A percentile compares a stretch with the other conserved stretches of the same genome.
Conservation (phyloP, 768 basidiomycete genomes). For the Tricholoma flavovirens region DNA sequence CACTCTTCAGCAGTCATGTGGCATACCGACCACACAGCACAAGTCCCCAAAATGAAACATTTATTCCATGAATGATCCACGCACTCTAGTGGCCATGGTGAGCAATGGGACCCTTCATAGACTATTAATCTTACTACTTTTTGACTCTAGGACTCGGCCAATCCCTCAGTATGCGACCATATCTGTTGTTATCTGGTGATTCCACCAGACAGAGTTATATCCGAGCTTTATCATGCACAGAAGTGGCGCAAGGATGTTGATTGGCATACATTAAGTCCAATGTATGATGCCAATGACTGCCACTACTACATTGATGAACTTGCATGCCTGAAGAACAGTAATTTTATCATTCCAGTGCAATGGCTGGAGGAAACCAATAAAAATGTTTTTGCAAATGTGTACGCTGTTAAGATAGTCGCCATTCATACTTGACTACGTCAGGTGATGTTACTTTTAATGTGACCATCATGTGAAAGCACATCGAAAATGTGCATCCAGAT, state of each 20-base stretch:
- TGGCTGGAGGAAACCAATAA: conserved; percentile 19
- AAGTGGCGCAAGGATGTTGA: conserved; percentile 23
- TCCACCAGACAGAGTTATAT: conserved; percentile 17
- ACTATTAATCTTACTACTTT: not conserved
- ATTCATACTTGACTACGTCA: too few relatives aligned
- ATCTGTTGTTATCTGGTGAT: conserved; percentile 26
- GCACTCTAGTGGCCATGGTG: not conserved
- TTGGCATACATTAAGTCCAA: conserved; percentile 19
- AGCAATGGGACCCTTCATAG: too few relatives aligned
- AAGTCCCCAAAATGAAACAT: conserved; percentile 22
- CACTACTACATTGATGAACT: conserved; percentile 22
- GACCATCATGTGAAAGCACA: too few relatives aligned
- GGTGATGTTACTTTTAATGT: too few relatives aligned
- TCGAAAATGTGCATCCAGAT: too few relatives aligned
- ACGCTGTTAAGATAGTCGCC: too few relatives aligned
- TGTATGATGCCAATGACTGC: conserved; percentile 18
- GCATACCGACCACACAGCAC: conserved; percentile 16
- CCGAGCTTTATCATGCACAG: conserved; percentile 28
- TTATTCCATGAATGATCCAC: conserved; percentile 12
- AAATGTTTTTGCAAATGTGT: not conserved
- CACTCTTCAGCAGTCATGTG: conserved; percentile 8
- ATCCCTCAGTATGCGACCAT: conserved; percentile 20
- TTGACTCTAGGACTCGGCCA: conserved; percentile 24
- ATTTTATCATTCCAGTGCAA: conserved; percentile 16
- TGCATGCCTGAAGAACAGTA: conserved; percentile 10